Base-by-base conservation (phyloP, 352 stramenopile species). In the Globisporangium nagaii region DNA sequence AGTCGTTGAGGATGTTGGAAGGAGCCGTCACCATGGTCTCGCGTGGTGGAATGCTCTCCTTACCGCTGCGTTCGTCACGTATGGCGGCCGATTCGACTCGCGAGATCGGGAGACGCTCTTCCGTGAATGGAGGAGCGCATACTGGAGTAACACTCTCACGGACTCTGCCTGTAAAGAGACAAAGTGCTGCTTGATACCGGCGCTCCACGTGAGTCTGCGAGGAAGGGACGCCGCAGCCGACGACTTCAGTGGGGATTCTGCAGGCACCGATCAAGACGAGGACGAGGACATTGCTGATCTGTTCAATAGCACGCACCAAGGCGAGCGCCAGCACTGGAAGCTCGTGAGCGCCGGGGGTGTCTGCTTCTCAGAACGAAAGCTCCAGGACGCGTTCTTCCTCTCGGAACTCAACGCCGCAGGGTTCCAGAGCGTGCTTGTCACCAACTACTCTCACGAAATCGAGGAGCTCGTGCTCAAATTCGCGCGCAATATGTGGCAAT, bases 41-140 rank as follows among this genome's bases (percentile, higher is more conserved):
- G 55, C 63, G 0, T 68, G 64, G 46, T 86, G 75, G 75, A 87
- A 88, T 31, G 70, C 77, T 1, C 60, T 89, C 7, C 27, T 92
- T 1, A 56, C 62, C 1, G 75, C 79, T 45, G 73, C 63, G 10
- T 27, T 70, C 0, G 22, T 88, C 8, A 56, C 62, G 0, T 90
- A 89, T 20, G 60, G 46, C 0, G 49, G 60, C 6, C 27, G 39
- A 10, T 62, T 80, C 28, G 32, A 62, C 22, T 20, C 39, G 6
- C 17, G 10, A 0, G 50, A 66, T n/a, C 56, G 70, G 1, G 17
- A 31, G 12, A 12, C 20, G 22, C 9, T 84, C 20, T 63, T 70
- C 43, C 11, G 52, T 20, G 27, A 44, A n/a, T 73, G 68, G 58
- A 11, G 45, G 17, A 32, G 44, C 0, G 35, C 35, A 2, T 53